Percentiles rank a stretch among this genome's conserved stretches.
Evolutionary conservation across 352 stramenopile genomes (phyloP).

Genomic region (Pythium insidiosum): DNA sequence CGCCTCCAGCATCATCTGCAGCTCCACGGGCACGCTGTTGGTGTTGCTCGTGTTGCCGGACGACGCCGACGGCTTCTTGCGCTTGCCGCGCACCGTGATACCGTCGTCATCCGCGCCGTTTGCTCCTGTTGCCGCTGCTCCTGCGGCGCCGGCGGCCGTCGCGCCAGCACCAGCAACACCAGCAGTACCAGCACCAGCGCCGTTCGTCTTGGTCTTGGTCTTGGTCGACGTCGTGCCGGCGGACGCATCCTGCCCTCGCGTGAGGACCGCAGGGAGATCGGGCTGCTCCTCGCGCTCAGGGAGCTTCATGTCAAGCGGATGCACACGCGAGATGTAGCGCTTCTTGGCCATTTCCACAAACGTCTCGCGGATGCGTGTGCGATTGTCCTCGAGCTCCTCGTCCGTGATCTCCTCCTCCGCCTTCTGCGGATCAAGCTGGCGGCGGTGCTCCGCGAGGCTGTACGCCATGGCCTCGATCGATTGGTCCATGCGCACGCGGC

Average conservation of each 20-base stretch:
- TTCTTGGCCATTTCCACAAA: slow-evolving; percentile 89
- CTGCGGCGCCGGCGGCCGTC: background rate
- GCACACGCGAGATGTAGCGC: slow-evolving; percentile 78
- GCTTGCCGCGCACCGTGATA: slow-evolving; percentile 70
- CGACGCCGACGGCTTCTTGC: slow-evolving; percentile 33
- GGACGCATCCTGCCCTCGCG: slow-evolving; percentile 28
- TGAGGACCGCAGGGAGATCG: slow-evolving; percentile 59
- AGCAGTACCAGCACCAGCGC: background rate
- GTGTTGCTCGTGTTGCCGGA: too few species aligned
- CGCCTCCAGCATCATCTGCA: slow-evolving; percentile 82
- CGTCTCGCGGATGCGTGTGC: slow-evolving; percentile 39
- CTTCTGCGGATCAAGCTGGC: slow-evolving; percentile 23
- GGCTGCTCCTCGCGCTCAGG: slow-evolving; percentile 44
- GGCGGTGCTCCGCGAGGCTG: slow-evolving; percentile 55
- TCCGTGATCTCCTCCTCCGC: slow-evolving; percentile 61
- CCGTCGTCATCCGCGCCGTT: slow-evolving; percentile 56
- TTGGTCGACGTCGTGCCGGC: slow-evolving; percentile 5
- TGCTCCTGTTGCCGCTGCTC: slow-evolving; percentile 43
- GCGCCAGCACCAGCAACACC: slow-evolving; percentile 2
- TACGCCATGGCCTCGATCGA: slow-evolving; percentile 80
- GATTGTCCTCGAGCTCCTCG: slow-evolving; percentile 62
- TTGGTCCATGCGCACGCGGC: slow-evolving; percentile 78
- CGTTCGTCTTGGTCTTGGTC: slow-evolving; percentile 15
- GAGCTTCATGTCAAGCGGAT: slow-evolving; percentile 74
- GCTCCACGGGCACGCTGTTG: slow-evolving; percentile 63